Evolutionary conservation across 805 yeast genomes (phyloP).

Genomic region (Torulaspora gathmanii): DNA sequence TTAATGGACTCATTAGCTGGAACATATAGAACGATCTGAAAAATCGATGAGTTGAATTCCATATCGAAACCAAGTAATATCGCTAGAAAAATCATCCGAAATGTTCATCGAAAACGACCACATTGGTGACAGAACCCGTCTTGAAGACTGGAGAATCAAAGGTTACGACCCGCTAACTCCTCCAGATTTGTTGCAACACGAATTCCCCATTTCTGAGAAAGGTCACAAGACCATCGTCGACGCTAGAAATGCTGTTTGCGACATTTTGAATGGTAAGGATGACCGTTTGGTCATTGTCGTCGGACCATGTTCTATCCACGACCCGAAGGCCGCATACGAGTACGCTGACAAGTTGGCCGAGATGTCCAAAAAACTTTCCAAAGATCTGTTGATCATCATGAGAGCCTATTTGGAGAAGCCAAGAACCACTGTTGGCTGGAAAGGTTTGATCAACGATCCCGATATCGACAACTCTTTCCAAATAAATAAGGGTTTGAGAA

Average conservation of each 20-base stretch:
- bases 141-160: constrained; percentile 72
- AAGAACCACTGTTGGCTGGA: constrained; percentile 99
- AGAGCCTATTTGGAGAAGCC: constrained; percentile 98
- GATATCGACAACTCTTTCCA: constrained; percentile 89
- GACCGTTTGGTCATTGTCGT: constrained; percentile 85
- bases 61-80: too few species aligned
- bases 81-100: neutral
- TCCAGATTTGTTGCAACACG: constrained; percentile 87
- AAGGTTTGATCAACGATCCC: constrained; percentile 95
- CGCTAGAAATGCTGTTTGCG: constrained; percentile 72
- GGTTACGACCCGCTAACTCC: constrained; percentile 97
- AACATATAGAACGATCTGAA: neutral
- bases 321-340: constrained; percentile 85
- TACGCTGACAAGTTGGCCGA: constrained; percentile 65
- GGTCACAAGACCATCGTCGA: constrained; percentile 60
- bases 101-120: constrained; percentile 86
- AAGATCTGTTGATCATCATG: constrained; percentile 84
- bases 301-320: constrained; percentile 98
- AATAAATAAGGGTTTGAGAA: constrained; percentile 89
- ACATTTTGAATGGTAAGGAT: constrained; percentile 72
- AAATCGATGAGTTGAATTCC: too few species aligned
- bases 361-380: constrained; percentile 56
- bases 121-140: constrained; percentile 74
- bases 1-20: neutral
- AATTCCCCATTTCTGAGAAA: constrained; percentile 60